A percentile compares a stretch with the other conserved stretches of the same genome.
phyloP scores from a whole-genome alignment of 1,139 yeast species.

The Geotrichum armillariae region DNA sequence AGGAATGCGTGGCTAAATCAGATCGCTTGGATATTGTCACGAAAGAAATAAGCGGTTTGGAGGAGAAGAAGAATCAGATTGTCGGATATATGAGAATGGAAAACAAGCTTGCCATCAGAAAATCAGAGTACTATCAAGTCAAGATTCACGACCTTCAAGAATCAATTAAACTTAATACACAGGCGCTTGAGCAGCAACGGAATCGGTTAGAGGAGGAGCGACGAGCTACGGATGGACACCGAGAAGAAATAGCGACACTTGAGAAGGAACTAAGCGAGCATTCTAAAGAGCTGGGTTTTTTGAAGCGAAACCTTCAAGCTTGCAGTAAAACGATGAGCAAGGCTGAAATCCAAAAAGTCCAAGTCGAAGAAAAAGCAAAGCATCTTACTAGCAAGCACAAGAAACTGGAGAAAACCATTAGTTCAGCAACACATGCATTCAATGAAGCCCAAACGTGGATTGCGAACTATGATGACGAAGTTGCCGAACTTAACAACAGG shows the following conservation, averaged over 20 bases:
- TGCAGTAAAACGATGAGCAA: slow-evolving; percentile 33
- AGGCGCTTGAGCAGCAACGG: slow-evolving; percentile 49
- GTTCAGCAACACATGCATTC: slow-evolving; percentile 42
- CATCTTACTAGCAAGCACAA: slow-evolving; percentile 57
- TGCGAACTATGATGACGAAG: slow-evolving; percentile 47
- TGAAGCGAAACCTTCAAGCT: slow-evolving; percentile 32
- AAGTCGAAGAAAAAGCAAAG: slow-evolving; percentile 73
- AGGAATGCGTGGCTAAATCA: slow-evolving; percentile 77
- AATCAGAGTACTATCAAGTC: slow-evolving; percentile 59
- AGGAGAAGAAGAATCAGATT: slow-evolving; percentile 69
- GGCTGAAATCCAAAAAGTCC: slow-evolving; percentile 51
- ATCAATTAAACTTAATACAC: slow-evolving; percentile 39
- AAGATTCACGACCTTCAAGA: slow-evolving; percentile 46
- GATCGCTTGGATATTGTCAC: slow-evolving; percentile 77
- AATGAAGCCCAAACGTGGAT: slow-evolving; percentile 51
- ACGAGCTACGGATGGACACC: slow-evolving; percentile 45
- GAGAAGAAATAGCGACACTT: slow-evolving; percentile 42
- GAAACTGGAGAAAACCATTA: slow-evolving; percentile 55
- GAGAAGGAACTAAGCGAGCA: slow-evolving; percentile 43
- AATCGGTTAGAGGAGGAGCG: slow-evolving; percentile 49
- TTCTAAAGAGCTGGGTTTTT: slow-evolving; percentile 31
- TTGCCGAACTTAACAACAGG: slow-evolving; percentile 38
- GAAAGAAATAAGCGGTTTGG: slow-evolving; percentile 69
- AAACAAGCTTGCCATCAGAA: slow-evolving; percentile 56
- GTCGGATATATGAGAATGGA: slow-evolving; percentile 64